Percentiles rank a stretch among this genome's conserved stretches.
phyloP scores from a whole-genome alignment of 345 rosid species.

The Barbarea vulgaris region DNA sequence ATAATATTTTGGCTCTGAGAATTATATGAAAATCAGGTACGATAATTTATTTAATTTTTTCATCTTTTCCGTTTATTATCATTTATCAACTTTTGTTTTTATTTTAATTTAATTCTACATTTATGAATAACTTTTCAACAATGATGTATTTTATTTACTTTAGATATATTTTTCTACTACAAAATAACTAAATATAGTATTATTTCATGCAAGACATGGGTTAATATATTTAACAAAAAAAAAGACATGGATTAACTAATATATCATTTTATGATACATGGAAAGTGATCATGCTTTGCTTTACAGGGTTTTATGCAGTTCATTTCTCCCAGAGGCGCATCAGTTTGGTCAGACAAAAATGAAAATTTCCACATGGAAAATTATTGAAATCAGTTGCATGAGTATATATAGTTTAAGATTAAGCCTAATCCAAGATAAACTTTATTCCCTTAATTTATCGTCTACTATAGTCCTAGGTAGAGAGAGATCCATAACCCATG shows the following conservation, averaged over 20 bases:
- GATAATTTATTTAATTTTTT: too few relatives aligned
- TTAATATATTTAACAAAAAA: too few relatives aligned
- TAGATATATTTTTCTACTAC: not conserved
- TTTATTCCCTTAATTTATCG: not conserved
- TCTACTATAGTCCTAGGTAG: not conserved
- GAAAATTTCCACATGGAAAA: slow-evolving; percentile 4
- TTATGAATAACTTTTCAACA: too few relatives aligned
- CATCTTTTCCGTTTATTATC: too few relatives aligned
- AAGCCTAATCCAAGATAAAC: slow-evolving; percentile 2
- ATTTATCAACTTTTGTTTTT: too few relatives aligned
- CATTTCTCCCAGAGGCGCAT: not conserved
- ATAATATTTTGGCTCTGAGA: not conserved
- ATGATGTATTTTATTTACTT: too few relatives aligned
- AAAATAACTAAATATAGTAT: not conserved
- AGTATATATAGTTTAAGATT: not conserved
- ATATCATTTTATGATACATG: not conserved
- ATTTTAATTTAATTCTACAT: not conserved
- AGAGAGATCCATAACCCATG: slow-evolving; percentile 23
- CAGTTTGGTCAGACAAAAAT: slow-evolving; percentile 15
- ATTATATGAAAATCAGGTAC: too few relatives aligned
- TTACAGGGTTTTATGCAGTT: not conserved
- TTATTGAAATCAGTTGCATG: slow-evolving; percentile 6
- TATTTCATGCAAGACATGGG: not conserved
- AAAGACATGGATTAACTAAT: too few relatives aligned
- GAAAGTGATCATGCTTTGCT: not conserved